Evolutionary conservation across 129 eudicot species (phyloP), one percentile per base, ranked within the genome.

Genomic region (Helianthus tuberosus): DNA sequence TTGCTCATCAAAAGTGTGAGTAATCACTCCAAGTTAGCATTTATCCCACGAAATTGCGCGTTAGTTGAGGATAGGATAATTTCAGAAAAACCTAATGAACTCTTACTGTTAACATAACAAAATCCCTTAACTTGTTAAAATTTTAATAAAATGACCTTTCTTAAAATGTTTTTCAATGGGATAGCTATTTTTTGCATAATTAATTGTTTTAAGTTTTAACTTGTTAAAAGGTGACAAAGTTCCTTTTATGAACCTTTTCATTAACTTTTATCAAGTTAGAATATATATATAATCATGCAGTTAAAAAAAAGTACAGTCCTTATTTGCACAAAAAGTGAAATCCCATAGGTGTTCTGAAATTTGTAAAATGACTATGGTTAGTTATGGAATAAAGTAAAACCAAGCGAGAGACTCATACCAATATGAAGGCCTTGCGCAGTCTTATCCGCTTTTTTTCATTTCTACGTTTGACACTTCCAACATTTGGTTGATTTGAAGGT

Each of bases 381-480:
- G 50, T 74, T 25, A 63, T 16, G 51, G 1, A 6, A 50, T 11
- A 12, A 69, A 64, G 73, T 11, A 61, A 43, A 12, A 69, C 39
- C 72, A 61, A 1, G 47, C 0, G 16, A 63, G 32, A 48, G 57
- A 48, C 48, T 46, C 68, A 7, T 77, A 95, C 99, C 99, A 77
- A 48, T 73, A 89, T 85, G 78, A 95, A 95, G 51, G 87, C 86
- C 6, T 84, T 86, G n/a, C 54, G 77, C 67, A 61, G 87, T 65
- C 76, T 85, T n/a, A 84, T 84, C 71, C 97, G 71, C 76, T 95
- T 95, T 79, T 91, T 89, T 88, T 91, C 99, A 5, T 88, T 89
- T 91, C 99, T 88, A 32, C 75, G 83, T 87, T 95, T 95, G n/a
- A 88, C 90, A 79, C 96, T 95, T 77, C 97, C 97, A 66, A 77